Evolutionary conservation across 257 asterid genomes (phyloP), one percentile per base, ranked within the genome.

Genomic region (Linderniella brevidens): DNA sequence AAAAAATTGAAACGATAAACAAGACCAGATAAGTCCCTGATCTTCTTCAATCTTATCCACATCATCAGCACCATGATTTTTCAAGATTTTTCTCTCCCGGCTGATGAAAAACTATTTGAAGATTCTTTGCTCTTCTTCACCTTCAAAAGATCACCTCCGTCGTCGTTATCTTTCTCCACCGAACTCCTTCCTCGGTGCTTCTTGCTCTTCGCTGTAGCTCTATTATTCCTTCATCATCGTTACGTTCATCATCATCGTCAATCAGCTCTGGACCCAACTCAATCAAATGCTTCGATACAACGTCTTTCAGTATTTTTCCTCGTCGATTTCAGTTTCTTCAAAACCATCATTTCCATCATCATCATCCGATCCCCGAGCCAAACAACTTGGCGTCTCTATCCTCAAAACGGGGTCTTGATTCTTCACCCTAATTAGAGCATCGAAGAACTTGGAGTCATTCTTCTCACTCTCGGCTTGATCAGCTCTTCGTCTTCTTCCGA

Each of bases 171-270:
- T 4, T 11, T 70, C 57, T 76, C 58, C 19, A 71, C 63, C 0
- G 43, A 76, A 55, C 37, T 59, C 75, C 51, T 48, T 50, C 64
- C 79, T 74, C 35, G 68, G 25, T 46, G 78, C 92, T 61, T 82
- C 94, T 48, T 82, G 90, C 60, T 86, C 94, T 61, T 82, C 81
- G 0, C 40, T 14, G 48, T 73, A 74, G 42, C 71, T 83, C 76
- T 80, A 17, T 59, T 12, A 35, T 49, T 17, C 3, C 35, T 18
- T 8, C 46, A 7, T 54, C 64, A 19, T 11, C 35, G 25, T 46
- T 29, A 8, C 12, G 35, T 9, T 17, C 51, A 17, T 46, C 13
- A 1, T 62, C 75, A 6, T 67, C 73, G 13, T 74, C 86, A 16
- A 66, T 70, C 10, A 67, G 70, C 39, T 84, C 92, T 0, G 93